phyloP scores from a whole-genome alignment of 352 stramenopile genomes.

The Phytophthora ohioensis region DNA sequence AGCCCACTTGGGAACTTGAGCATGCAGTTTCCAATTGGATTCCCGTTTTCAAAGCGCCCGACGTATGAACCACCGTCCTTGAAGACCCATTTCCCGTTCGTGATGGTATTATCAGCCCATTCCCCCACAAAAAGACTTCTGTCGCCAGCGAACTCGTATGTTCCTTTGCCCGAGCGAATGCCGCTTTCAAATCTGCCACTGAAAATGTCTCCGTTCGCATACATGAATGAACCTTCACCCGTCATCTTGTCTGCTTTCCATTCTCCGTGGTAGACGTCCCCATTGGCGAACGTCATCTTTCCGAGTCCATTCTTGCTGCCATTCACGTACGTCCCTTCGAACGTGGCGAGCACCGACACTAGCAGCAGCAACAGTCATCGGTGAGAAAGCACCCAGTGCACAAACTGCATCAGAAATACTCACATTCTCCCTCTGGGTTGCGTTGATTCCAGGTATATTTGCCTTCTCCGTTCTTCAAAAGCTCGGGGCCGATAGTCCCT shows the following conservation, averaged over 20 bases:
- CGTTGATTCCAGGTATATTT: slow-evolving; percentile 91
- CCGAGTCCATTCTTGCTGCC: slow-evolving; percentile 87
- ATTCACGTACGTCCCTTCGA: slow-evolving; percentile 89
- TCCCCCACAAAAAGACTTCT: slow-evolving; percentile 87
- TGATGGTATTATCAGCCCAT: slow-evolving; percentile 89
- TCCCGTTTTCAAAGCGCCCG: slow-evolving; percentile 86
- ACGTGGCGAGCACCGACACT: slow-evolving; percentile 81
- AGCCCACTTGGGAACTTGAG: slow-evolving; percentile 90
- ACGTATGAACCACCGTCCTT: slow-evolving; percentile 88
- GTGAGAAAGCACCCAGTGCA: neutral
- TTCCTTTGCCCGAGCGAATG: slow-evolving; percentile 88
- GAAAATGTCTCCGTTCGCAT: slow-evolving; percentile 94
- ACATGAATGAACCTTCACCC: slow-evolving; percentile 92
- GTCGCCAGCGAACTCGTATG: slow-evolving; percentile 90
- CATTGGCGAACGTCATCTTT: slow-evolving; percentile 94
- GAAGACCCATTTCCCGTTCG: slow-evolving; percentile 92
- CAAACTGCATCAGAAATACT: slow-evolving; percentile 7
- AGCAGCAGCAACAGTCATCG: slow-evolving; percentile 4
- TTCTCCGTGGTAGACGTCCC: slow-evolving; percentile 90
- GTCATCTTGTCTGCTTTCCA: slow-evolving; percentile 89
- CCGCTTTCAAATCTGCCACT: slow-evolving; percentile 83
- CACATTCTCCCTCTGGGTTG: slow-evolving; percentile 71
- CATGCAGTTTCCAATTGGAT: slow-evolving; percentile 89
- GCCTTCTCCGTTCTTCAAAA: slow-evolving; percentile 85
- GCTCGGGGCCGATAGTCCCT: slow-evolving; percentile 80